Percentiles rank a stretch among this genome's conserved stretches.
Evolutionary conservation across 2,329 filamentous ascomycete genomes (phyloP).

Genomic region (Fusarium domesticum): DNA sequence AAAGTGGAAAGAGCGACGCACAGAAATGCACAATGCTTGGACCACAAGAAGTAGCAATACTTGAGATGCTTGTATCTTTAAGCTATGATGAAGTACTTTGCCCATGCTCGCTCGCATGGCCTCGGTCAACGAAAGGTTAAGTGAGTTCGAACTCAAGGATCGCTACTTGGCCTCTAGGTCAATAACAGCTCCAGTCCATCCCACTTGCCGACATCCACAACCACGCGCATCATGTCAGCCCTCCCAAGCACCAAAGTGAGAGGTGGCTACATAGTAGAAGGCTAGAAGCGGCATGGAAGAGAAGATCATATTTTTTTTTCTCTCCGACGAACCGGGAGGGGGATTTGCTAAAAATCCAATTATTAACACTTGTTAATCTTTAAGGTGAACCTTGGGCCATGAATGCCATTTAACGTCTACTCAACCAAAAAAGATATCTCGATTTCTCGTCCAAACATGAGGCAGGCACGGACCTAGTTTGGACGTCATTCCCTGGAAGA

Average conservation of each 20-base stretch:
- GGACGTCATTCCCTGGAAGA: too few species aligned
- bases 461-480: too few species aligned
- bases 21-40: constrained; percentile 10
- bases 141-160: constrained; percentile 7
- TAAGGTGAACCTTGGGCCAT: too few species aligned
- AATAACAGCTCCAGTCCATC: constrained; percentile 11
- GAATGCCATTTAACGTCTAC: too few species aligned
- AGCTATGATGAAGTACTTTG: neutral
- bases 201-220: constrained; percentile 16
- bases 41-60: constrained; percentile 1
- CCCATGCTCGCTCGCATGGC: neutral
- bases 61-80: constrained; percentile 1
- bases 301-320: neutral
- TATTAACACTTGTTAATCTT: neutral
- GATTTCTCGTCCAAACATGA: too few species aligned
- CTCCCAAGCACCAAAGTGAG: neutral
- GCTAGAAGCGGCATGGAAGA: neutral
- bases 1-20: constrained; percentile 3
- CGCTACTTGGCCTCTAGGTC: constrained; percentile 1
- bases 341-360: neutral
- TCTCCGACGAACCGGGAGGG: neutral
- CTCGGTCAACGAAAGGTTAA: constrained; percentile 3
- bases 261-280: neutral
- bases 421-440: too few species aligned
- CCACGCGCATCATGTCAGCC: constrained; percentile 1